These are phyloP conservation scores for Chernovozyma sophiae-reginae DNA, from an alignment of 1,139 yeast genomes.

Conservation along the genomic window DNA sequence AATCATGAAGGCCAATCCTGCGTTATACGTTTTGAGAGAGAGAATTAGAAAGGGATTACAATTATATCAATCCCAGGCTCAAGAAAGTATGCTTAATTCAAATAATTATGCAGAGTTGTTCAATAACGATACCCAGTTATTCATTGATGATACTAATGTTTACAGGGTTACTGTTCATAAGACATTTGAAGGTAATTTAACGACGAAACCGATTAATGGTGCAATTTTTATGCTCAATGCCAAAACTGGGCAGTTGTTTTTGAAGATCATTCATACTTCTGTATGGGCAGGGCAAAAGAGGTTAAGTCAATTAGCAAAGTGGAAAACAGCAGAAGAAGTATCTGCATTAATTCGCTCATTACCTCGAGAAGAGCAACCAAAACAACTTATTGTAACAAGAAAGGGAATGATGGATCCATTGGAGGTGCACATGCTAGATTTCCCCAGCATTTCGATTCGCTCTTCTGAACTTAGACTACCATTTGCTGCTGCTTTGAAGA, in stretches of 20 bases:
- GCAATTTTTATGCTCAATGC: constrained; percentile 89
- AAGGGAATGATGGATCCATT: constrained; percentile 92
- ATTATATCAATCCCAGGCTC: constrained; percentile 89
- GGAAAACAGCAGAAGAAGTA: constrained; percentile 98
- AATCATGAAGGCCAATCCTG: constrained; percentile 93
- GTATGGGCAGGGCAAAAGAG: constrained; percentile 98
- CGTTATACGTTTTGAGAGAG: constrained; percentile 85
- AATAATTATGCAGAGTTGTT: constrained; percentile 87
- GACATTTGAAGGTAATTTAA: constrained; percentile 88
- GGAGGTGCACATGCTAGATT: constrained; percentile 95
- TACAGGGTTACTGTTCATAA: constrained; percentile 91
- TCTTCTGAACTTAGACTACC: constrained; percentile 90
- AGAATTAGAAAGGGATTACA: constrained; percentile 92
- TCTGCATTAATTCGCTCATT: constrained; percentile 85
- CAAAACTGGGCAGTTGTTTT: constrained; percentile 79
- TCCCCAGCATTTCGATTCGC: constrained; percentile 86
- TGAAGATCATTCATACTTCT: constrained; percentile 87
- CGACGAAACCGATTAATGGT: constrained; percentile 93
- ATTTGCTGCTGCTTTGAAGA: constrained; percentile 79
- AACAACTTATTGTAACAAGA: constrained; percentile 84
- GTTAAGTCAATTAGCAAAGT: constrained; percentile 87
- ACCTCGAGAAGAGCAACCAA: constrained; percentile 93
- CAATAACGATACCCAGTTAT: constrained; percentile 75
- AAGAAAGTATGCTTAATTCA: constrained; percentile 86
- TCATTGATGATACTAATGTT: constrained; percentile 90